Base-by-base conservation (phyloP, 2,329 filamentous ascomycete species). In the Ceratocystis colombiana region DNA sequence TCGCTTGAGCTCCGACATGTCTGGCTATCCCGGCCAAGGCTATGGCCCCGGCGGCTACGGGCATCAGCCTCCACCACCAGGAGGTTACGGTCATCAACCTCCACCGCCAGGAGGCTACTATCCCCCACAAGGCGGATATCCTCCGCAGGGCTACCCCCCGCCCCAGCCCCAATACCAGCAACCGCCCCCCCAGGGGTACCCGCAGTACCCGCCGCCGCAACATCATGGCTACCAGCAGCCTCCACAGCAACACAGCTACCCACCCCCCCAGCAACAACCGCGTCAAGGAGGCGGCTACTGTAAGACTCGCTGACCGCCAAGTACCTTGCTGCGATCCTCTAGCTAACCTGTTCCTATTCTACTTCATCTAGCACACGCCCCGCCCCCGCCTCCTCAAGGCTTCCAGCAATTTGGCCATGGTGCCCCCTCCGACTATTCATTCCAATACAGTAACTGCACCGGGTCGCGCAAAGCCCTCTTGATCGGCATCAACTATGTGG, bases 391-490 rank as follows among this genome's bases (percentile, higher is more conserved):
- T 6, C 87, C 88, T 20, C 74, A 79, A 67, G 78, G 82, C 65
- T 80, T 87, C 69, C 88, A 92, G 74, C 79, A 82, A 69, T 94
- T 94, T 72, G 89, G 91, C 66, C 80, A 86, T 68, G 91, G 90
- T 67, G 91, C 92, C 15, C 91, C 91, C 20, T 81, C 85, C 69
- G 82, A 82, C 71, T 96, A 96, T 75, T 84, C 81, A 57, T 97
- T 92, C 76, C 89, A 93, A 75, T 96, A 96, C 76, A 96, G 91
- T 61, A 88, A 88, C 70, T 97, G 92, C 75, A 95, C 88, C 4
- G 93, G 92, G 61, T 84, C 86, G 71, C 82, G 92, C 73, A 84
- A 84, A 73, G 81, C 81, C 10, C 75, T 84, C 48, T 73, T 84
- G 61, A 82, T 84, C 68, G 83, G 83, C 63, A 84, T 85, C 76